These are phyloP conservation scores for Lasiosphaeria ovina DNA, from an alignment of 495 filamentous ascomycete genomes.

Conservation along the genomic window DNA sequence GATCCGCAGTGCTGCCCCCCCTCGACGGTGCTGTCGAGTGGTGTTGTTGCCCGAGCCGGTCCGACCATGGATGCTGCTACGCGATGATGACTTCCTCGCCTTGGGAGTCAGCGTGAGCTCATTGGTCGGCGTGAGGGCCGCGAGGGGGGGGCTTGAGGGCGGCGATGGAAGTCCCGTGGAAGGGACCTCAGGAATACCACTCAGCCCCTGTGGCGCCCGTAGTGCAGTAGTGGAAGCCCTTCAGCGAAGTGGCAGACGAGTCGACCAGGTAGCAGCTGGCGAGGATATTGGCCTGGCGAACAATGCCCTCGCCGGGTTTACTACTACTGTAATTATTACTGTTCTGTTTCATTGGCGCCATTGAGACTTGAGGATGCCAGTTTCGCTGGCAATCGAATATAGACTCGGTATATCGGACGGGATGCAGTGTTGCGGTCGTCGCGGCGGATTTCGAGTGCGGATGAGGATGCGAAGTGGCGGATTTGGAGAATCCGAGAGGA, in stretches of 20 bases:
- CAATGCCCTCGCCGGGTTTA: slow-evolving; percentile 61
- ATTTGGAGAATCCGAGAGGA: background rate
- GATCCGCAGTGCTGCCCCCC: slow-evolving; percentile 92
- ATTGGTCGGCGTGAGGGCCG: slow-evolving; percentile 59
- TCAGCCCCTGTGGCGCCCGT: slow-evolving; percentile 71
- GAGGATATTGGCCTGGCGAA: slow-evolving; percentile 63
- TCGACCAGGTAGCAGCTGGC: slow-evolving; percentile 83
- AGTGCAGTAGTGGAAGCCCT: slow-evolving; percentile 93
- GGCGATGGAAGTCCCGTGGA: slow-evolving; percentile 71
- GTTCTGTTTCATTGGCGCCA: slow-evolving; percentile 63
- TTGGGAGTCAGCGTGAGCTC: slow-evolving; percentile 58
- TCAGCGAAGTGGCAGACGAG: slow-evolving; percentile 45
- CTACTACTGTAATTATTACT: slow-evolving; percentile 69
- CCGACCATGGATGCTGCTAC: slow-evolving; percentile 27
- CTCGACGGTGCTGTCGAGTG: slow-evolving; percentile 54
- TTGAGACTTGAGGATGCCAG: slow-evolving; percentile 43
- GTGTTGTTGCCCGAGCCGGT: slow-evolving; percentile 28
- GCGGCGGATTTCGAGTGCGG: too few species aligned
- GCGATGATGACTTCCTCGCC: slow-evolving; percentile 36
- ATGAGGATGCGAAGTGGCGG: too few species aligned
- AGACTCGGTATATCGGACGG: background rate
- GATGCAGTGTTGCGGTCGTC: background rate
- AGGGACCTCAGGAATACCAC: slow-evolving; percentile 97
- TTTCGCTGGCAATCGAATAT: slow-evolving; percentile 15
- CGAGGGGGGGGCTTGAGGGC: slow-evolving; percentile 79